Base-by-base conservation (phyloP, 1,284 basidiomycete genomes). In the Sanghuangporus sanghuang region DNA sequence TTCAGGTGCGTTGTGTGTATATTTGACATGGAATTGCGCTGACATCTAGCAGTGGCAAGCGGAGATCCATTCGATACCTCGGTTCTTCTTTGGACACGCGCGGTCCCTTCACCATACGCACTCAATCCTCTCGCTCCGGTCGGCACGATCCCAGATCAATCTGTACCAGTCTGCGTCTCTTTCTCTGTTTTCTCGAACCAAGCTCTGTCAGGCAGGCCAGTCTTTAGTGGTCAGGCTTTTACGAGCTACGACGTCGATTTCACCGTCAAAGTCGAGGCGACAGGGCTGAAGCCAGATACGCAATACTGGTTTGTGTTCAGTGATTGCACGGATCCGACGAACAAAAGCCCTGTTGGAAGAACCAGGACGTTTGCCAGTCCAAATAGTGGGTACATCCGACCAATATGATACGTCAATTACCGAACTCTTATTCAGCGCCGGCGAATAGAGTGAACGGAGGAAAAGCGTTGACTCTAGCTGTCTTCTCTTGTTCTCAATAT, bases 201-300 rank as follows among this genome's bases (percentile, higher is more conserved):
- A 2, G 69, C 72, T 32, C 68, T 82, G 8, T 69, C 74, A 18
- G 81, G 80, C 6, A 70, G 68, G 35, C 72, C 79, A 0, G 70
- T 81, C 53, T 77, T 82, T 64, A 75, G 77, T 27, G 83, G 81
- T 21, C 73, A 82, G 60, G 84, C 81, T 0, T 85, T 83, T 72
- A 85, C 85, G 3, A 82, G 79, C 60, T 83, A 82, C 66, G 86
- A 88, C 67, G 84, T 89, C 48, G 85, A 86, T 71, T 89, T 78
- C 68, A 85, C 85, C 2, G 76, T 85, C 69, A 89, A 89, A 72
- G 82, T 87, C 21, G 85, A 87, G 67, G 84, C 84, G 0, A 79
- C 75, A 1, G 75, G 76, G 18, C 72, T 88, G 32, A 70, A 76
- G 54, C 76, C 85, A 0, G 85, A 86, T 66, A 84, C 82, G 1